Percentiles rank a stretch among this genome's conserved stretches.
phyloP scores from a whole-genome alignment of 345 rosid genomes.

The Ceriops zippeliana region DNA sequence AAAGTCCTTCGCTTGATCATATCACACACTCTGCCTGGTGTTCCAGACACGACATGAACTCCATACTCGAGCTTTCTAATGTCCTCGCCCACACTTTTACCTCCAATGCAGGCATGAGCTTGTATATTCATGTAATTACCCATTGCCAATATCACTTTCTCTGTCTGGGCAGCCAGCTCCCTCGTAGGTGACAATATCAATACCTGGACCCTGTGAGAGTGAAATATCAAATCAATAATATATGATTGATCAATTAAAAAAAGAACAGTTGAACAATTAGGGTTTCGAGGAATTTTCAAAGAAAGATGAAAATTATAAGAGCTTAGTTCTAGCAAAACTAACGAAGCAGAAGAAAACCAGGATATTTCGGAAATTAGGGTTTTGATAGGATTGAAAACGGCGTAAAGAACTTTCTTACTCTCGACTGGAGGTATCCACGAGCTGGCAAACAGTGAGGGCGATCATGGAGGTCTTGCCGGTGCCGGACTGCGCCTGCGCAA shows the following conservation, averaged over 20 bases:
- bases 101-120: constrained; percentile 89
- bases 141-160: constrained; percentile 71
- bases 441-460: constrained; percentile 91
- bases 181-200: constrained; percentile 93
- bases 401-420: constrained; percentile 44
- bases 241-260: no score
- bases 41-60: constrained; percentile 86
- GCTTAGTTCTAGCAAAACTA: no score
- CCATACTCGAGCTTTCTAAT: constrained; percentile 70
- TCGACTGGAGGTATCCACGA: constrained; percentile 62
- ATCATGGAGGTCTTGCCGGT: constrained; percentile 97
- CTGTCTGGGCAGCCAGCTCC: constrained; percentile 90
- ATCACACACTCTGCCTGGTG: constrained; percentile 99
- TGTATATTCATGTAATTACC: constrained; percentile 71
- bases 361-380: neutral
- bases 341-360: no score
- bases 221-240: neutral
- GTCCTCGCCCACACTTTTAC: constrained; percentile 97
- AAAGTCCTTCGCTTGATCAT: constrained; percentile 97
- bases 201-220: constrained; percentile 71
- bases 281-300: no score
- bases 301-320: no score
- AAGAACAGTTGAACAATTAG: no score
- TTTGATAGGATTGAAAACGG: neutral
- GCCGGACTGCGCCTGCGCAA: constrained; percentile 98